Evolutionary conservation across 345 rosid species (phyloP), one percentile per base, ranked within the genome.

Genomic region (Gossypium turneri): DNA sequence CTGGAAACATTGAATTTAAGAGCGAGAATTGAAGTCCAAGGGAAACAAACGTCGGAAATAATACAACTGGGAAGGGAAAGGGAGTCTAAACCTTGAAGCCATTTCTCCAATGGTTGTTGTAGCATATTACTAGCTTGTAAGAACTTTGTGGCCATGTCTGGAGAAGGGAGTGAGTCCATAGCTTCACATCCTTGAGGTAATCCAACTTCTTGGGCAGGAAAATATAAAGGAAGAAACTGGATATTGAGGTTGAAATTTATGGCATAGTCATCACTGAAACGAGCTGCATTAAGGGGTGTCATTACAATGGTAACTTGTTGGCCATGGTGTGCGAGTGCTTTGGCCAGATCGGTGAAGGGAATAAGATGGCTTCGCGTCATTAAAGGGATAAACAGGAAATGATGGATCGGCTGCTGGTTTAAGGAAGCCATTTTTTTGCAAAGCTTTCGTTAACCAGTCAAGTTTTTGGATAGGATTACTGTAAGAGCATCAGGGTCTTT

Each of bases 351-450:
- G 8, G 64, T 74, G 78, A 85, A 77, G 17, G 85, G 88, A 61
- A 82, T 80, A 55, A 82, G 83, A 72, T 85, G 85, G 56, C 87
- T 77, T 51, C 78, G 82, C 34, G 83, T 74, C 85, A 84, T 84
- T 12, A 84, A 60, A 17, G 85, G 87, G 52, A 78, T 51, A 41
- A 84, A 63, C 57, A 81, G 75, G 73, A 84, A 84, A 67, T 50
- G 78, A 50, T 63, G 34, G 3, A 50, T 47, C 22, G 29, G 4
- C 62, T 50, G 78, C 61, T 20, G 27, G 61, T 9, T 20, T 57
- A 25, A 20, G 77, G 66, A 34, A 24, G 67, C 78, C 81, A 81
- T 75, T 47, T 34, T 34, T 34, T 34, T 34, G 41, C 41, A 34
- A 34, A 34, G 41, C 41, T 34, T 34, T 34, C 1, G 7, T 34